Conservation (phyloP, 2,329 filamentous ascomycete species). For the Neofusicoccum kwambonambiense region DNA sequence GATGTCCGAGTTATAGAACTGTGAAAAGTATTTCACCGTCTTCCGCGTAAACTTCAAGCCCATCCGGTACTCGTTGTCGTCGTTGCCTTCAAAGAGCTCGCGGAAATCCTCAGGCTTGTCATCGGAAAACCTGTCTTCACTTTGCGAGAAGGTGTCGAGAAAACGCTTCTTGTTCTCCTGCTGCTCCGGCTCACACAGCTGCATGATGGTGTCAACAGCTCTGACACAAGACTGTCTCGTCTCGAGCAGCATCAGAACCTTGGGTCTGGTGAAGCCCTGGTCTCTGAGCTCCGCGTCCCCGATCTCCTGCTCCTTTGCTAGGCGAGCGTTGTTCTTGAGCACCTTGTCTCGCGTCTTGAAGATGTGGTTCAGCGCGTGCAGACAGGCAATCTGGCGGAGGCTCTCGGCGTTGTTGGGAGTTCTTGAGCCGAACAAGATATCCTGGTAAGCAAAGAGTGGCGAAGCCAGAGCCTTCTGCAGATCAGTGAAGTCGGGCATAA, state of each 20-base stretch:
- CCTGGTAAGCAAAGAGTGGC: constrained; percentile 77
- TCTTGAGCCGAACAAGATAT: constrained; percentile 74
- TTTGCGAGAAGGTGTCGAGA: constrained; percentile 73
- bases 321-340: constrained; percentile 84
- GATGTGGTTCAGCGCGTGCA: constrained; percentile 89
- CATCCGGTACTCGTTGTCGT: constrained; percentile 94
- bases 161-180: constrained; percentile 95
- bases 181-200: constrained; percentile 77
- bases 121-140: constrained; percentile 65
- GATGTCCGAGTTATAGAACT: constrained; percentile 96
- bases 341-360: constrained; percentile 91
- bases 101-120: constrained; percentile 83
- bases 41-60: constrained; percentile 98
- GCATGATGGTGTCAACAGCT: constrained; percentile 73
- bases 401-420: constrained; percentile 65
- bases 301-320: constrained; percentile 64
- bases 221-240: constrained; percentile 83
- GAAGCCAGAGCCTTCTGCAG: constrained; percentile 66
- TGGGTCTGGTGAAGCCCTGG: constrained; percentile 93
- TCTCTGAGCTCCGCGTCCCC: constrained; percentile 73
- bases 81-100: constrained; percentile 88
- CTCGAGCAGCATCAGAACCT: constrained; percentile 85
- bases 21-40: constrained; percentile 89
- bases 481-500: constrained; percentile 53
- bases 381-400: constrained; percentile 69